A percentile compares a stretch with the other conserved stretches of the same genome.
phyloP scores from a whole-genome alignment of 495 filamentous ascomycete genomes.

The Aspergillus ostianus region DNA sequence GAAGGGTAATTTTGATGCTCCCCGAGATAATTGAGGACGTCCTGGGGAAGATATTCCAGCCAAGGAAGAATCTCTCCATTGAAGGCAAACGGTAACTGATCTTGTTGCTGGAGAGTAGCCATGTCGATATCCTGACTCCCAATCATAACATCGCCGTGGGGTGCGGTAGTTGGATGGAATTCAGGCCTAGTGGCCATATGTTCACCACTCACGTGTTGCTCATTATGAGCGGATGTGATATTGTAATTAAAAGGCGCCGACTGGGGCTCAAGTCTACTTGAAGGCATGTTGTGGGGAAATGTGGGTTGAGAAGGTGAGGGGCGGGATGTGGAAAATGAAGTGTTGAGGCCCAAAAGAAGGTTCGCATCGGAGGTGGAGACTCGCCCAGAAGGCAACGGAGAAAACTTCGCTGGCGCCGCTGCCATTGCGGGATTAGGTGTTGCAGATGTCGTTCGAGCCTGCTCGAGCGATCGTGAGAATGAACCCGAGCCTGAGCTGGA shows the following conservation, averaged over 20 bases:
- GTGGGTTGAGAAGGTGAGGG: slow-evolving; percentile 40
- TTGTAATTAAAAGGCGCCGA: slow-evolving; percentile 25
- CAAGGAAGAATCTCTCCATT: slow-evolving; percentile 62
- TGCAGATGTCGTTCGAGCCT: slow-evolving; percentile 18
- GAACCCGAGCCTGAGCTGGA: slow-evolving; percentile 21
- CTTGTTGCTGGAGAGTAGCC: slow-evolving; percentile 43
- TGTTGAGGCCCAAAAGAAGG: slow-evolving; percentile 30
- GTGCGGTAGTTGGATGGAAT: slow-evolving; percentile 37
- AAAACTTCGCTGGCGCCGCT: slow-evolving; percentile 21
- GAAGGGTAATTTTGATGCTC: slow-evolving; percentile 37
- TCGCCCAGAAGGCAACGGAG: slow-evolving; percentile 18
- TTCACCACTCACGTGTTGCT: slow-evolving; percentile 35
- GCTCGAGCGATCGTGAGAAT: slow-evolving; percentile 22
- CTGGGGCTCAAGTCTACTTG: slow-evolving; percentile 23
- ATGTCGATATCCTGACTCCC: slow-evolving; percentile 71
- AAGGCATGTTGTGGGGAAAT: slow-evolving; percentile 49
- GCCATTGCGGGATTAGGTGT: slow-evolving; percentile 18
- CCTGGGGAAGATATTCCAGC: slow-evolving; percentile 66
- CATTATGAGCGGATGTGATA: slow-evolving; percentile 31
- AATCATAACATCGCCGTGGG: slow-evolving; percentile 60
- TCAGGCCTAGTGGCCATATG: slow-evolving; percentile 36
- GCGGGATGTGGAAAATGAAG: slow-evolving; percentile 26
- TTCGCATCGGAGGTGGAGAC: slow-evolving; percentile 28
- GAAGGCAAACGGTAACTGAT: slow-evolving; percentile 43
- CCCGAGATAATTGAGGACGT: slow-evolving; percentile 57